Conservation (phyloP, 129 eudicot species). For the Logfia minima region DNA sequence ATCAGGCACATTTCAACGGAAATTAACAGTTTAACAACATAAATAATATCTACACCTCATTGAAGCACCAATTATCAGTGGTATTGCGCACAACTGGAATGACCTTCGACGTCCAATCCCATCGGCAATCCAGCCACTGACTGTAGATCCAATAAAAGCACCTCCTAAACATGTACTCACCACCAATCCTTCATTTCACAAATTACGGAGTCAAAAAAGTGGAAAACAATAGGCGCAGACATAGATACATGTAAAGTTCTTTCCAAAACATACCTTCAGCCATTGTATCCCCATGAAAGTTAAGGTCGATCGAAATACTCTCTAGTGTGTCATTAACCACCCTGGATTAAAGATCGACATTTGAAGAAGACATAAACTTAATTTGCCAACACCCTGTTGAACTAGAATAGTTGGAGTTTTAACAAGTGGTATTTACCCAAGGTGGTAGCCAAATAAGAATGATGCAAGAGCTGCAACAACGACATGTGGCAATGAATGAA, state of each 20-base stretch:
- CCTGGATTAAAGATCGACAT: conserved; percentile 42
- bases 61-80: conserved; percentile 75
- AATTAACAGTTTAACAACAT: conserved; percentile 16
- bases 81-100: conserved; percentile 77
- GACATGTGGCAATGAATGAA: conserved; percentile 73
- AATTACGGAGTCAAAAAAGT: conserved; percentile 3
- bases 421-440: conserved; percentile 51
- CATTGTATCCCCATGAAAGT: conserved; percentile 66
- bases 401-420: conserved; percentile 5
- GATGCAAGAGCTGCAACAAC: conserved; percentile 79
- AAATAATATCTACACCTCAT: conserved; percentile 50
- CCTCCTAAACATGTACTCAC: conserved; percentile 94
- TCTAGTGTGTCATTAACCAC: conserved; percentile 89
- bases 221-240: neutral
- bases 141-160: conserved; percentile 77
- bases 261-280: conserved; percentile 60
- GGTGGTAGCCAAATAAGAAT: conserved; percentile 78
- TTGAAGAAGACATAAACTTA: neutral
- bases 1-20: conserved; percentile 11
- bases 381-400: conserved; percentile 6
- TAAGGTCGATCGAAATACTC: conserved; percentile 70
- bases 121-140: conserved; percentile 86
- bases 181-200: conserved; percentile 65
- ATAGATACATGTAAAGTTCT: conserved; percentile 12
- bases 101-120: conserved; percentile 86